Base-by-base conservation (phyloP, 1,139 yeast genomes). In the Suhomyces kunorum region DNA sequence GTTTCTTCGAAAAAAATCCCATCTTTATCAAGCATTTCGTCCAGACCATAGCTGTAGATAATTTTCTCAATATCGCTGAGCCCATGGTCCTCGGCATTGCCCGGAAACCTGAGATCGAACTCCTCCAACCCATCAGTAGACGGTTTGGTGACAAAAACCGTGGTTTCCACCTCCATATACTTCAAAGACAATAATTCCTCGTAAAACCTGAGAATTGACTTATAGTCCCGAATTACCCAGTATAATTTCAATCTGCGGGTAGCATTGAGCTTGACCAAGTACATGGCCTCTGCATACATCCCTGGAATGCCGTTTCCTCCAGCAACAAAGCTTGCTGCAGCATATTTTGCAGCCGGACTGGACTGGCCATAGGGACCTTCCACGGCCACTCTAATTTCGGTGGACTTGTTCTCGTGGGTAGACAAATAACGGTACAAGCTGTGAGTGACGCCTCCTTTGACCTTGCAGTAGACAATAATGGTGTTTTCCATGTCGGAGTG, bases 271-370 rank as follows among this genome's bases (percentile, higher is more conserved):
- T 11, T 33, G 13, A 58, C 58, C 46, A 62, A 48, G 30, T 62
- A 63, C 18, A 46, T 44, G 3, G 62, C 71, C 46, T 71, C 76
- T 2, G 71, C 62, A 46, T 58, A 66, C 19, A 71, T 64, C 7
- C 80, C 78, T 0, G 78, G 77, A 34, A 76, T 70, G 29, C 78
- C 77, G 39, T 65, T 68, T 14, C 79, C 78, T 15, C 77, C 77
- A 3, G 76, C 76, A 4, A 74, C 46, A 34, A 70, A 63, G 1
- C 68, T 59, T 0, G 68, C 62, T 20, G 59, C 53, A 40, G 68
- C 68, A 45, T 65, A 68, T 32, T 56, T 59, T 13, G 55, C 55
- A 16, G 73, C 64, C 1, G 68, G 61, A 2, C 66, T 56, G 2
- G 60, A 43, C 38, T 65, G 71, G 1, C 78, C 78, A 43, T 74